phyloP scores from a whole-genome alignment of 441 rosid species.

The Pelargonium fulgidum region DNA sequence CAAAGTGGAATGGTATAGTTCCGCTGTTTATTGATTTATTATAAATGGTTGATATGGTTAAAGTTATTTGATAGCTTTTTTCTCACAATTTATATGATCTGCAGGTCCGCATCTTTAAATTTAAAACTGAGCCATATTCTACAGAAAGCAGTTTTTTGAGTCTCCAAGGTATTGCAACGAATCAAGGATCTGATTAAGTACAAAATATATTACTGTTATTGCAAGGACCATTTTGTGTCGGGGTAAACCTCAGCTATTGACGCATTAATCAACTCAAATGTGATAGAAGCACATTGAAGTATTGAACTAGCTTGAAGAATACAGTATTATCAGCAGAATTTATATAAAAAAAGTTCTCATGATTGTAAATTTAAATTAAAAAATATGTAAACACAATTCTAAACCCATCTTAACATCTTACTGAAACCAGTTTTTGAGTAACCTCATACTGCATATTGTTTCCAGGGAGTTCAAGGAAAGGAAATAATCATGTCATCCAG shows the following conservation, averaged over 20 bases:
- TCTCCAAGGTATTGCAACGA: slow-evolving; percentile 43
- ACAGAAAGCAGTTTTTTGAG: slow-evolving; percentile 57
- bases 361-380: not conserved
- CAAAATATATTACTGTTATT: not conserved
- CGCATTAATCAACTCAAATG: not conserved
- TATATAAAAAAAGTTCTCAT: not conserved
- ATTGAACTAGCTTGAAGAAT: not conserved
- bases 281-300: not conserved
- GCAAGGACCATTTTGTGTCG: not conserved
- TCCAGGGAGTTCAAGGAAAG: slow-evolving; percentile 66
- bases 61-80: slow-evolving; percentile 12
- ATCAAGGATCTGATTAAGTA: not conserved
- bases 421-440: not conserved
- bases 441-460: slow-evolving; percentile 11
- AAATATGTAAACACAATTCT: not conserved
- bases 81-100: not conserved
- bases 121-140: slow-evolving; percentile 67
- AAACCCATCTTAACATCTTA: not conserved
- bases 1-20: slow-evolving; percentile 62
- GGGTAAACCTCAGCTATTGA: not conserved
- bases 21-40: slow-evolving; percentile 8
- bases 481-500: slow-evolving; percentile 55
- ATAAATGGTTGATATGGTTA: slow-evolving; percentile 5
- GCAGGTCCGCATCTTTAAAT: slow-evolving; percentile 73
- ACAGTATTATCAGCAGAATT: not conserved